Conservation (phyloP, 805 yeast species). For the Priceomyces melissophilus region DNA sequence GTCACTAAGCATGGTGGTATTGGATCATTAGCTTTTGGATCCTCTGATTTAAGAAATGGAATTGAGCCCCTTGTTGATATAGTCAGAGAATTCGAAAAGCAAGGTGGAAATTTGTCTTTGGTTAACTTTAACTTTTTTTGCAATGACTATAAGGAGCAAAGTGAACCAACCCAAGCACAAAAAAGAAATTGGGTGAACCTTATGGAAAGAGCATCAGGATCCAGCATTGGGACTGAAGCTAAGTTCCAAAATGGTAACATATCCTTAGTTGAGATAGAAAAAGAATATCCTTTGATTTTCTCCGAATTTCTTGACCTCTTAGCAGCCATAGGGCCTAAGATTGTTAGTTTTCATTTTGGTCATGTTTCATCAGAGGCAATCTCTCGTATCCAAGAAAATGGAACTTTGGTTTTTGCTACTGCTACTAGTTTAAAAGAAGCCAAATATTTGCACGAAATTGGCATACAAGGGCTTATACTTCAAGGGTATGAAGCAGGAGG, state of each 20-base stretch:
- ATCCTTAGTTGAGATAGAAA: slow-evolving; percentile 30
- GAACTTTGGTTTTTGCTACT: slow-evolving; percentile 42
- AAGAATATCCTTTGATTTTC: slow-evolving; percentile 11
- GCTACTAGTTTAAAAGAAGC: slow-evolving; percentile 49
- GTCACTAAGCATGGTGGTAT: slow-evolving; percentile 44
- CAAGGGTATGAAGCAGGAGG: slow-evolving; percentile 70
- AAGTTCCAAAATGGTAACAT: slow-evolving; percentile 20
- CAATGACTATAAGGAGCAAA: slow-evolving; percentile 26
- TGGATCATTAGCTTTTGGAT: slow-evolving; percentile 47
- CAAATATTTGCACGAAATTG: slow-evolving; percentile 18
- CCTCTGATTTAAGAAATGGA: slow-evolving; percentile 24
- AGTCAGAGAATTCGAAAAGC: slow-evolving; percentile 12
- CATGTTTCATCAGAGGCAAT: slow-evolving; percentile 32
- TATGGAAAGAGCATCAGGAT: slow-evolving; percentile 10
- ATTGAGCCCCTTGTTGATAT: slow-evolving; percentile 10
- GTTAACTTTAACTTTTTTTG: slow-evolving; percentile 50
- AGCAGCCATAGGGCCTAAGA: slow-evolving; percentile 29
- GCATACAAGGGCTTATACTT: slow-evolving; percentile 47
- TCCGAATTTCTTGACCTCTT: slow-evolving; percentile 16
- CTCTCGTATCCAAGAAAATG: slow-evolving; percentile 28
- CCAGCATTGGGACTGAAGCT: slow-evolving; percentile 4
- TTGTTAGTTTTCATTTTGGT: slow-evolving; percentile 57
- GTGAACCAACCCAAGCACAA: slow-evolving; percentile 13
- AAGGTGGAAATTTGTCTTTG: slow-evolving; percentile 9
- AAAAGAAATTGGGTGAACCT: slow-evolving; percentile 20